Percentiles rank a stretch among this genome's conserved stretches.
These are phyloP conservation scores for Pneumocystis carinii DNA, from an alignment of 1,139 yeast genomes.

Conservation along the genomic window DNA sequence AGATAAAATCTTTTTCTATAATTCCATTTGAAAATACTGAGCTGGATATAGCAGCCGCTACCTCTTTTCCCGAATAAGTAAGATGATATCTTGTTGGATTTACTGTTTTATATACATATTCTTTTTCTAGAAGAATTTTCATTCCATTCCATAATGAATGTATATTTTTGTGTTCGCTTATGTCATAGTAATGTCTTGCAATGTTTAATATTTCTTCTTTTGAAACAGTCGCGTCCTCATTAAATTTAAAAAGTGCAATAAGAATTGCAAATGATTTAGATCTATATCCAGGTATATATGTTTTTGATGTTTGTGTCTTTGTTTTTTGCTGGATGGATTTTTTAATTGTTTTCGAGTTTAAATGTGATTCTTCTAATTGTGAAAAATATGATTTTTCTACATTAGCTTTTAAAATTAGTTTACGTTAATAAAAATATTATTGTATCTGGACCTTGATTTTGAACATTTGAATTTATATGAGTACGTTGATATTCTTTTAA, in stretches of 20 bases:
- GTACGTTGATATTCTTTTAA: conserved; percentile 35
- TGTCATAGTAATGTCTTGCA: conserved; percentile 50
- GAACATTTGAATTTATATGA: conserved; percentile 31
- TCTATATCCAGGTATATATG: conserved; percentile 59
- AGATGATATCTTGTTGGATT: conserved; percentile 47
- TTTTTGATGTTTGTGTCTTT: conserved; percentile 21
- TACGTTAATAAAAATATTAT: neutral
- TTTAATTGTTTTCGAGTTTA: neutral
- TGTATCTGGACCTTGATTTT: conserved; percentile 9
- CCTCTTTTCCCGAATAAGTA: conserved; percentile 55
- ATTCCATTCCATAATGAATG: conserved; percentile 72
- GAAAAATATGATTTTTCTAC: neutral
- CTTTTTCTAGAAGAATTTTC: conserved; percentile 48
- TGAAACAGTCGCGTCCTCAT: conserved; percentile 36
- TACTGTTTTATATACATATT: conserved; percentile 43
- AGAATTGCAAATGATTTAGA: conserved; percentile 84
- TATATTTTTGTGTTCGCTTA: conserved; percentile 22
- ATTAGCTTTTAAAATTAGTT: neutral
- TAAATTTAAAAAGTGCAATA: conserved; percentile 39
- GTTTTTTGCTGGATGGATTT: conserved; percentile 3
- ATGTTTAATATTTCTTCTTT: conserved; percentile 42
- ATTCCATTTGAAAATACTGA: conserved; percentile 26
- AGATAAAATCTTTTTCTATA: conserved; percentile 3
- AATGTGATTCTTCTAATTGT: conserved; percentile 1
- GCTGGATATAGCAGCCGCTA: conserved; percentile 44